These are phyloP conservation scores for Dryas integrifolia DNA, from an alignment of 331 rosid species.

Conservation along the genomic window DNA sequence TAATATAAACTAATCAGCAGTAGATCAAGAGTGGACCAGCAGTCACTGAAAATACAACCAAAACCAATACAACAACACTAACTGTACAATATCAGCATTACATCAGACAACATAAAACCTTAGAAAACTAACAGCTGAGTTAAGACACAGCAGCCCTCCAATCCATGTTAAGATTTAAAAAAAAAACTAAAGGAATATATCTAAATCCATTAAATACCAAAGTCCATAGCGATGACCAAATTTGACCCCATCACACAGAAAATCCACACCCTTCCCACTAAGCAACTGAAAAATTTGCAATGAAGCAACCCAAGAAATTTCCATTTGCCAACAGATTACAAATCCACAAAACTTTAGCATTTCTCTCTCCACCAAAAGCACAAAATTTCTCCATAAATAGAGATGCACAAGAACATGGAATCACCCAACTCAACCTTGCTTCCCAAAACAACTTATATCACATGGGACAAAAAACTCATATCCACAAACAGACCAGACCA, in stretches of 20 bases:
- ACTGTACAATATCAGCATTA: background rate
- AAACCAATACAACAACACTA: background rate
- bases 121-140: slow-evolving; percentile 1
- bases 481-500: background rate
- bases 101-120: background rate
- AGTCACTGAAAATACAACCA: slow-evolving; percentile 4
- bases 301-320: background rate
- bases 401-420: background rate
- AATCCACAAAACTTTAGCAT: background rate
- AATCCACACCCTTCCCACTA: background rate
- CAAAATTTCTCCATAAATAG: background rate
- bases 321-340: background rate
- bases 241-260: background rate
- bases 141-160: background rate
- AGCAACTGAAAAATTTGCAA: too few relatives aligned
- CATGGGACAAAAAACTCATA: background rate
- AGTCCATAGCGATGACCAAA: background rate
- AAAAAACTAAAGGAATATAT: background rate
- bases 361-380: slow-evolving; percentile 1
- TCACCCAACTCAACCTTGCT: slow-evolving; percentile 5
- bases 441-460: background rate
- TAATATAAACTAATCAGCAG: slow-evolving; percentile 2
- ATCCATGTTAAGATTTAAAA: background rate
- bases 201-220: background rate
- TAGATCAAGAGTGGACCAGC: background rate